These are phyloP conservation scores for Carex scoparia DNA, from an alignment of 176 grass and related monocot genomes.

Conservation along the genomic window DNA sequence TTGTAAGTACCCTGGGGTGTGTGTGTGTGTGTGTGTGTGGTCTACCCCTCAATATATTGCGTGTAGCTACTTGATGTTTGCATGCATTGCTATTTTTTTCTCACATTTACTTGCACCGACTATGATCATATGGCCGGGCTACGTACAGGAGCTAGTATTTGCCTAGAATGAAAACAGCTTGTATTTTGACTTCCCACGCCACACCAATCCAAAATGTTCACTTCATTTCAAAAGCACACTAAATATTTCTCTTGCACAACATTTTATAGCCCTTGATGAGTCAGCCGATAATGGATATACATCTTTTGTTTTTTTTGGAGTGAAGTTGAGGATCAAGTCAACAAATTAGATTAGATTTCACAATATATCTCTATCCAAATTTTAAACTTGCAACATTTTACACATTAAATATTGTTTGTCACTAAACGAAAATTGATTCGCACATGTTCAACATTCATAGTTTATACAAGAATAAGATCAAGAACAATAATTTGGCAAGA, in stretches of 20 bases:
- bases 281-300: neutral
- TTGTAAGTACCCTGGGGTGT: neutral
- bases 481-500: neutral
- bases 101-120: neutral
- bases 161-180: neutral
- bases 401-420: no score
- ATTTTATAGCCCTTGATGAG: neutral
- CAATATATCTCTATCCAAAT: no score
- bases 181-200: neutral
- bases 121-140: neutral
- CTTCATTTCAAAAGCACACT: constrained; percentile 5
- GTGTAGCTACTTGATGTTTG: neutral
- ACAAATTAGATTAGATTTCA: no score
- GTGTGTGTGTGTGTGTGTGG: no score
- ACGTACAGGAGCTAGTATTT: neutral
- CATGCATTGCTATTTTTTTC: neutral
- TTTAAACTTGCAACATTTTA: no score
- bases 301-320: no score
- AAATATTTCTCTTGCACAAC: neutral
- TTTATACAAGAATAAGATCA: neutral
- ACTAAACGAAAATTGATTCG: no score
- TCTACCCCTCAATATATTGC: neutral
- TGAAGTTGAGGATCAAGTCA: no score
- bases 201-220: neutral
- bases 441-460: neutral